Base-by-base conservation (phyloP, 768 basidiomycete species). In the Ramaria rubella region DNA sequence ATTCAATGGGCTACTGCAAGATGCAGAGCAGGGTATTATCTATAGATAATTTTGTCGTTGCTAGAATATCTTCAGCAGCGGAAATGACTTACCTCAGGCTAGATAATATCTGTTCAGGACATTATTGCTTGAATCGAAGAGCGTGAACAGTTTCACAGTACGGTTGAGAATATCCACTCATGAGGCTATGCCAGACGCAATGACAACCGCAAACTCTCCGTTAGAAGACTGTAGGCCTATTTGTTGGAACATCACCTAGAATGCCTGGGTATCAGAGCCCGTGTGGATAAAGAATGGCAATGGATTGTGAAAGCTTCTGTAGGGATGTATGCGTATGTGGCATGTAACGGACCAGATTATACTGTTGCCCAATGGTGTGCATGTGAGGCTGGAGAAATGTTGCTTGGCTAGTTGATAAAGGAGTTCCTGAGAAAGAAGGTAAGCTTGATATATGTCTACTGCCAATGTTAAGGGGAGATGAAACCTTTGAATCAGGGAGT, bases 101-200 rank as follows among this genome's bases (percentile, higher is more conserved):
- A n/a, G n/a, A n/a, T n/a, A n/a, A n/a, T n/a, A n/a, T n/a, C n/a
- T n/a, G n/a, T n/a, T n/a, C n/a, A n/a, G n/a, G n/a, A n/a, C n/a
- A n/a, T n/a, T n/a, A n/a, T 34, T 23, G 17, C 43, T 50, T 21
- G 49, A 7, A 14, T 54, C 42, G 15, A 52, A 33, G n/a, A 52
- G 50, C 43, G 34, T 24, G 26, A 53, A 48, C 31, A 29, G 24
- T 34, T 42, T 27, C 17, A 57, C 60, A 23, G 50, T 31, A 19
- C 50, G 38, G 30, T 21, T 29, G 30, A 60, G 30, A 29, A 60
- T 44, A 38, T 60, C 60, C 12, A 60, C 23, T 14, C 60, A 51
- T 27, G 60, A 38, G 14, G 49, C 36, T 17, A 60, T 24, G 5
- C 57, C 60, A 14, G 34, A 30, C 1, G 42, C 49, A 21, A 60